These are phyloP conservation scores for Pseudocohnilembus persalinus DNA, from an alignment of 169 alveolate species.

Conservation along the genomic window DNA sequence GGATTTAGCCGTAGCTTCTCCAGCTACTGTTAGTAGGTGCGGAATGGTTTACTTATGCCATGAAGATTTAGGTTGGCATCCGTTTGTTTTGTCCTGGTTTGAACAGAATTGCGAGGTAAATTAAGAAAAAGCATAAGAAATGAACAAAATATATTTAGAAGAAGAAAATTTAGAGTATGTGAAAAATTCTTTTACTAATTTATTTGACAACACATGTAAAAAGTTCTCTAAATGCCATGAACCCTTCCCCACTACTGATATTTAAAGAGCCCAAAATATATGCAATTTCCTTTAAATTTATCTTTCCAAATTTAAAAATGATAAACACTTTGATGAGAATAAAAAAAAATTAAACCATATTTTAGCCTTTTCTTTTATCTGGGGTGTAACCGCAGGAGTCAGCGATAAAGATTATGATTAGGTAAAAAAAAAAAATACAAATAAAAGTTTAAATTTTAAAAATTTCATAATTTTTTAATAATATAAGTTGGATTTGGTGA, in stretches of 20 bases:
- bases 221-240: constrained; percentile 56
- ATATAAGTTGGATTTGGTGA: constrained; percentile 24
- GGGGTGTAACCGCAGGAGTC: constrained; percentile 65
- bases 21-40: constrained; percentile 74
- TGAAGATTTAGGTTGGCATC: constrained; percentile 76
- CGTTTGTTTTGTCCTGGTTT: constrained; percentile 74
- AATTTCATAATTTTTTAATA: constrained; percentile 31
- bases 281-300: constrained; percentile 78
- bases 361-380: constrained; percentile 55
- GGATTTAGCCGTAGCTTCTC: constrained; percentile 69
- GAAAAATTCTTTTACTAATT: constrained; percentile 31
- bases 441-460: constrained; percentile 19
- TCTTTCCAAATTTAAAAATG: constrained; percentile 20
- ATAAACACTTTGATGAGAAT: constrained; percentile 51
- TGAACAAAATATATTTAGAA: no score
- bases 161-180: not conserved
- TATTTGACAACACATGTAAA: constrained; percentile 45
- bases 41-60: constrained; percentile 78
- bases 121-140: not conserved
- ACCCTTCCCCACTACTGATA: constrained; percentile 72
- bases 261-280: constrained; percentile 69
- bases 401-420: constrained; percentile 53
- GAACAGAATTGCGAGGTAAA: constrained; percentile 52
- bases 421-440: constrained; percentile 34
- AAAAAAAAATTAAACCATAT: constrained; percentile 57